Percentiles rank a stretch among this genome's conserved stretches.
phyloP scores from a whole-genome alignment of 371 early-diverging fungal species.

The Lichtheimia corymbifera region DNA sequence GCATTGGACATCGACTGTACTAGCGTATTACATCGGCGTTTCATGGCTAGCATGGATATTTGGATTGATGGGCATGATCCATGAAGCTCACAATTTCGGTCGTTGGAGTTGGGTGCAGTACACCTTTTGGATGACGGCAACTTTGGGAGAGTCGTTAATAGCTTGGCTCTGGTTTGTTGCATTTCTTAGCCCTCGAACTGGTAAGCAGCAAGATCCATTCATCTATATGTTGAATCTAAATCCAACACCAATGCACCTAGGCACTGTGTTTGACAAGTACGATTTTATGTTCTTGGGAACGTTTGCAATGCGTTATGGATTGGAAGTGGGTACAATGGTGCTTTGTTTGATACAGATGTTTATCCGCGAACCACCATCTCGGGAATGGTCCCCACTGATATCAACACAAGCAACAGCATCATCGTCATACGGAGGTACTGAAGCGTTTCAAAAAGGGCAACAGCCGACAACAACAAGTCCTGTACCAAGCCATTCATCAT shows the following conservation, averaged over 20 bases:
- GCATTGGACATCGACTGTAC: constrained; percentile 26
- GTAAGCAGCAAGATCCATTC: constrained; percentile 13
- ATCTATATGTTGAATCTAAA: background rate
- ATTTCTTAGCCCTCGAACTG: constrained; percentile 29
- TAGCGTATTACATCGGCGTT: constrained; percentile 34
- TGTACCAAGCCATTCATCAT: constrained; percentile 46
- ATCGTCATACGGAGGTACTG: constrained; percentile 19
- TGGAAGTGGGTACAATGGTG: constrained; percentile 20
- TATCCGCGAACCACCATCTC: constrained; percentile 4
- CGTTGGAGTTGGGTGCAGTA: constrained; percentile 51
- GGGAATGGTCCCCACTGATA: constrained; percentile 16
- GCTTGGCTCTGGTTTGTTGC: constrained; percentile 40
- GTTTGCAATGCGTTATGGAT: constrained; percentile 31
- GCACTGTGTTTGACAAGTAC: constrained; percentile 28
- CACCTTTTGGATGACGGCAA: constrained; percentile 31
- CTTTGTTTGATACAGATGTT: constrained; percentile 29
- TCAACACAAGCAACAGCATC: constrained; percentile 9
- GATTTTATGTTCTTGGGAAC: constrained; percentile 24
- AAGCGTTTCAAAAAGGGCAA: constrained; percentile 5
- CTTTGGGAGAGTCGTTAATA: constrained; percentile 30
- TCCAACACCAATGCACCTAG: constrained; percentile 9
- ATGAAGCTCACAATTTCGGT: constrained; percentile 36
- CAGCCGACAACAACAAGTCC: constrained; percentile 20
- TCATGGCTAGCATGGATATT: constrained; percentile 43
- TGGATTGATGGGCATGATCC: constrained; percentile 18